Evolutionary conservation across 805 yeast species (phyloP), one percentile per base, ranked within the genome.

Genomic region (Starmerella gropengiesseri): DNA sequence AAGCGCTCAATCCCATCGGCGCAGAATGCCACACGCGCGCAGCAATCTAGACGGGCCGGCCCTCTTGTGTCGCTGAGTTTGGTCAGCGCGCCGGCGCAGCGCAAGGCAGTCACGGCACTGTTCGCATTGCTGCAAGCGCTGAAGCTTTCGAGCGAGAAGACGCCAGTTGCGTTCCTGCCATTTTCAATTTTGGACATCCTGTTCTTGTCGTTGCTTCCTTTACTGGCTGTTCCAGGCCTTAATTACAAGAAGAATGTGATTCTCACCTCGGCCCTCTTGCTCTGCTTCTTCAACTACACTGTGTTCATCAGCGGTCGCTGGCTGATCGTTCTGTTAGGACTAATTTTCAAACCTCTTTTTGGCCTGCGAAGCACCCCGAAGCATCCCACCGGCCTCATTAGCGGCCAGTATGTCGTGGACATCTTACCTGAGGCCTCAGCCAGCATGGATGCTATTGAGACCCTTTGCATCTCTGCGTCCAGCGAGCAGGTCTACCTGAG

Each of bases 371-470:
- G 31, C 17, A 8, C 4, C n/a, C 13, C 14, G 18, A 14, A 6
- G 5, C 7, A 27, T 6, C 13, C n/a, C n/a, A 12, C 16, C 7
- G 48, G 38, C 12, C 33, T 43, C 7, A 47, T 49, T 16, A 37
- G 75, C 55, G 98, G 98, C 33, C 77, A 76, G 32, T 82, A 83
- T 55, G 81, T 87, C 1, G 79, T 91, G 48, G 81, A 87, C 55
- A 81, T 82, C 48, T 65, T 91, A 27, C 97, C 98, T 0, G 96
- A 89, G 61, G 81, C 93, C 33, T 79, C 93, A 0, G 95, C 93
- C 4, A 67, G 70, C 54, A 63, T 91, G 53, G 85, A 87, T 50
- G 45, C 48, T 13, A 73, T 69, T 38, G 75, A 73, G 22, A 67
- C 74, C 4, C 72, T 71, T 47, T 91, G 98, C 63, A 51, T 66